phyloP scores from a whole-genome alignment of 441 rosid genomes.

The Euphorbia celastroides region DNA sequence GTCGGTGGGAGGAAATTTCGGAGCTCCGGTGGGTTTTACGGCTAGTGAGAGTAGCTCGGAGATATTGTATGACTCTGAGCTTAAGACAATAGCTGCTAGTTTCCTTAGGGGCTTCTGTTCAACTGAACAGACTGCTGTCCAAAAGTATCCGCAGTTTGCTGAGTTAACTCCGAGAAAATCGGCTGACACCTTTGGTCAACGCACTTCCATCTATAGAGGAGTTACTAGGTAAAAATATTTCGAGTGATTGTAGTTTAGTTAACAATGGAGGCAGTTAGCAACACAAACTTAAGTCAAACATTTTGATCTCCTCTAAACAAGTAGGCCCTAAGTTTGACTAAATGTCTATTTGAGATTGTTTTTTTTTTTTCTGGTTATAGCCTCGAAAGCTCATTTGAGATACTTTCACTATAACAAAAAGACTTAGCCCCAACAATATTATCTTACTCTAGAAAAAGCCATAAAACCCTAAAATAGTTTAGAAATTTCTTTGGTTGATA shows the following conservation, averaged over 20 bases:
- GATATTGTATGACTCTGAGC: conserved; percentile 58
- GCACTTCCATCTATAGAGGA: conserved; percentile 88
- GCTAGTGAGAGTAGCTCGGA: conserved; percentile 20
- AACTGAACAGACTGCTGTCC: background rate
- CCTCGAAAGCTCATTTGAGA: too few relatives aligned
- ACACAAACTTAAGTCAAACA: background rate
- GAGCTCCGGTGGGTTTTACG: conserved; percentile 17
- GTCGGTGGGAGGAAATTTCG: background rate
- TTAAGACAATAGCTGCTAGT: conserved; percentile 68
- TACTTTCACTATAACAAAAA: too few relatives aligned
- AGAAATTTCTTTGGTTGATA: too few relatives aligned
- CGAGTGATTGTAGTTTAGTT: background rate
- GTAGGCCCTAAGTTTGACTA: too few relatives aligned
- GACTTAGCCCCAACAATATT: too few relatives aligned
- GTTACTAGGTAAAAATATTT: conserved; percentile 66
- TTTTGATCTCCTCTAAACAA: too few relatives aligned
- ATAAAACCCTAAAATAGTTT: too few relatives aligned
- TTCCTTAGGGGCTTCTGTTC: conserved; percentile 46
- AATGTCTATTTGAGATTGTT: too few relatives aligned
- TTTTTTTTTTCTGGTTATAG: too few relatives aligned
- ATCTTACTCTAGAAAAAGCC: too few relatives aligned
- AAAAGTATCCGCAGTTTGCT: conserved; percentile 3
- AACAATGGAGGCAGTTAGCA: background rate
- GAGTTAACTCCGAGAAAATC: conserved; percentile 48
- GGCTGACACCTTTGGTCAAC: conserved; percentile 77